Evolutionary conservation across 2,329 filamentous ascomycete species (phyloP), one percentile per base, ranked within the genome.

Genomic region (Pseudogymnoascus sp.): DNA sequence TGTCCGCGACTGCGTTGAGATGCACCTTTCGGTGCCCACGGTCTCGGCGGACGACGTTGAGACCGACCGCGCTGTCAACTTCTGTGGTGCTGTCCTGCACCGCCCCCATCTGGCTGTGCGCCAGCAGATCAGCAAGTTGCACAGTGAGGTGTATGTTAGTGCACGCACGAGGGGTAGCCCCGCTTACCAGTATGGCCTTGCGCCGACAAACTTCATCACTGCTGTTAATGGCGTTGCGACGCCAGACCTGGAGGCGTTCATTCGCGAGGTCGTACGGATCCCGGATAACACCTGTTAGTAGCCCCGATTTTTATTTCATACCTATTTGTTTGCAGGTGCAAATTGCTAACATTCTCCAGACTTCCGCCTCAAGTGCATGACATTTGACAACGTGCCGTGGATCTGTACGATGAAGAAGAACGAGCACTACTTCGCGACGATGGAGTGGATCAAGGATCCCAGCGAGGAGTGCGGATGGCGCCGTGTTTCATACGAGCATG

Each of bases 351-450:
- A 25, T 42, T 40, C 58, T 63, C 55, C 62, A 88, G 86, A 99
- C 76, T 99, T 99, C 85, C 87, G 94, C 15, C 81, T 99, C 60
- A 92, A 93, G 74, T 91, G 94, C n/a, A 91, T 97, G 74, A 97
- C 94, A 0, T 99, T 99, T 71, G 94, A 99, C 74, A 96, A 95
- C 70, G 92, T 99, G 8, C 93, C 93, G 3, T 99, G 94, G 92
- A 92, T 99, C n/a, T 90, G 95, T 39, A 99, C 94, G 7, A 96
- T 99, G 90, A 99, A 99, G 86, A 97, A 97, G 83, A 97, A 97
- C 69, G 93, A 99, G 73, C 94, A 99, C 75, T 99, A 99, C 74
- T 89, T 88, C 75, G 86, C 86, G 0, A 88, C 85, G 0, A 83
- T 85, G 74, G 86, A 88, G 70, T 87, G 85, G 80, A 82, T 85